Evolutionary conservation across 73 alveolate species (phyloP).

Genomic region (Tetrahymena elliotti): DNA sequence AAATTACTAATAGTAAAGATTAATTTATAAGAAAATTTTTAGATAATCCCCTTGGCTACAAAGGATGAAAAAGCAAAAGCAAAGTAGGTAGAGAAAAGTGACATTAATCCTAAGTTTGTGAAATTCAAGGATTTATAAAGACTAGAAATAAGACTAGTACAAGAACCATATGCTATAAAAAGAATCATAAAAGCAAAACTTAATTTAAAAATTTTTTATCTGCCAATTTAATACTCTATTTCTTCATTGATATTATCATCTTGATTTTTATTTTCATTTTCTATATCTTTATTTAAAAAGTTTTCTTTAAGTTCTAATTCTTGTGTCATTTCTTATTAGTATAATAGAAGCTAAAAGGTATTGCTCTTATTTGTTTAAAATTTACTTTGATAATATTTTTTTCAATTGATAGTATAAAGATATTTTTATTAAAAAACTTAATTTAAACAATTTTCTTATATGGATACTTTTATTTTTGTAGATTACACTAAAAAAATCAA

Average conservation of each 20-base stretch:
- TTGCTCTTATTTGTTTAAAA: not conserved
- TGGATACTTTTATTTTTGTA: no score
- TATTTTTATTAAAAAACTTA: no score
- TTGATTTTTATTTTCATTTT: not conserved
- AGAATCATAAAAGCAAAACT: not conserved
- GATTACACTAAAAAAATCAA: no score
- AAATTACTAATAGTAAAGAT: not conserved
- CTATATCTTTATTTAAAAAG: not conserved
- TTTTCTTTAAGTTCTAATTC: not conserved
- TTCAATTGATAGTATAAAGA: no score
- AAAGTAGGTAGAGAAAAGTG: not conserved
- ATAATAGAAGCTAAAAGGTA: no score
- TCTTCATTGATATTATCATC: not conserved
- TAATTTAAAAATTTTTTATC: not conserved
- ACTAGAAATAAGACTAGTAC: not conserved
- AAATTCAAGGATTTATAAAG: not conserved
- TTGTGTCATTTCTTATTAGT: not conserved
- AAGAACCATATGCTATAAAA: not conserved
- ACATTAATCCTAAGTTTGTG: not conserved
- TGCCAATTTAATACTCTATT: not conserved
- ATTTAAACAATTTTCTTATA: no score
- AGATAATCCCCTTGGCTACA: not conserved
- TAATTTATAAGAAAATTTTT: not conserved
- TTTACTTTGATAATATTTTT: no score
- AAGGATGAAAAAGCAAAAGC: not conserved